Base-by-base conservation (phyloP, 768 basidiomycete species). In the Hygrophorus pudorinus region DNA sequence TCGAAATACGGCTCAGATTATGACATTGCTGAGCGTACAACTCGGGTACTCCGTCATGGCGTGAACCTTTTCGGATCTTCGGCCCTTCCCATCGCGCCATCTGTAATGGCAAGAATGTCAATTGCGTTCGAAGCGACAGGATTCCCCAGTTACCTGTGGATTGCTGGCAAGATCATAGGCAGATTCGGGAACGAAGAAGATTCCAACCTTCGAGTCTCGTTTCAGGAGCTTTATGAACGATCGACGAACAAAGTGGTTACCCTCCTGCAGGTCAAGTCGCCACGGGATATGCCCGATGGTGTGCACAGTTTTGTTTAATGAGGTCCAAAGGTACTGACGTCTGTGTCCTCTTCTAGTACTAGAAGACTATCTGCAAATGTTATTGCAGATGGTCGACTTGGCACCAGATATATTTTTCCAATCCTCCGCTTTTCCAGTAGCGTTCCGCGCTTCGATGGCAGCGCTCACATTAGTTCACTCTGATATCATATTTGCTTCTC, bases 61-160 rank as follows among this genome's bases (percentile, higher is more conserved):
- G 63, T 97, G 36, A 76, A 74, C 35, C 77, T 98, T 54, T 98
- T 94, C 64, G 80, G 80, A 7, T 60, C 68, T 36, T 63, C 79
- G 0, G 74, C 79, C 7, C 68, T 85, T 36, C 64, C 79, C 3
- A 68, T 96, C 39, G 74, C 85, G 7, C 75, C 87, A 17, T 68
- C 79, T 0, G 70, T 92, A 2, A 62, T 94, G 37, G 70, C 71
- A 5, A 74, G 88, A 41, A 85, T 98, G 85, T 72, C 79, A 1
- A 55, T 72, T 6, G 73, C 76, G 5, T 99, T 97, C 56, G 86
- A 89, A 53, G 62, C 68, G 8, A 88, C 85, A 8, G 86, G 85
- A 0, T 79, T 81, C 55, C 75, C 93, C 9, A 83, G 85, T 51
- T 98, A 89, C 63, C 61, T 98, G 16, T 99, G 96, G 96, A 87